Percentiles rank a stretch among this genome's conserved stretches.
These are phyloP conservation scores for Tricladium varicosporioides DNA, from an alignment of 2,329 filamentous ascomycete genomes.

Conservation along the genomic window DNA sequence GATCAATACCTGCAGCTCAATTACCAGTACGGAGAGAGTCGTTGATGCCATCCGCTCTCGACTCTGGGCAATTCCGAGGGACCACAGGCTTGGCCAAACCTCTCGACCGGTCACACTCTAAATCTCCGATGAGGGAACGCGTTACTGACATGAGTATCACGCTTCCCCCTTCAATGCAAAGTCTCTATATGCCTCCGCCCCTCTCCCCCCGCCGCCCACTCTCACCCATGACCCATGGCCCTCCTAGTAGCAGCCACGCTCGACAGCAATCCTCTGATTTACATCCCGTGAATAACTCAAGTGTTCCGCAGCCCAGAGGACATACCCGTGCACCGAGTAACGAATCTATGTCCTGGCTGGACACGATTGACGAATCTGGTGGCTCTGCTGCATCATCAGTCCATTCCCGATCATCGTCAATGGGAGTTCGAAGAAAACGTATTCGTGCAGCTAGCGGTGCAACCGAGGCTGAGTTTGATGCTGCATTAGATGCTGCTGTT, in stretches of 20 bases:
- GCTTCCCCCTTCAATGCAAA: constrained; percentile 52
- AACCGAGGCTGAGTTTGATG: constrained; percentile 89
- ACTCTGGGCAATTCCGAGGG: constrained; percentile 28
- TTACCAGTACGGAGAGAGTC: constrained; percentile 36
- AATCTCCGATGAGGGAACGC: constrained; percentile 43
- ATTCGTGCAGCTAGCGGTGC: constrained; percentile 66
- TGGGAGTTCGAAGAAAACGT: constrained; percentile 66
- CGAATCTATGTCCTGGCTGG: constrained; percentile 88
- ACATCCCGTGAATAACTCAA: constrained; percentile 36
- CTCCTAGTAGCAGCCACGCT: constrained; percentile 35
- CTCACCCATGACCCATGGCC: constrained; percentile 41
- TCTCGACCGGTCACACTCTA: constrained; percentile 53
- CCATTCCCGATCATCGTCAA: constrained; percentile 74
- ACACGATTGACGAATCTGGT: constrained; percentile 88
- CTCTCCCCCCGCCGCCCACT: constrained; percentile 62
- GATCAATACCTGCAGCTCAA: constrained; percentile 27
- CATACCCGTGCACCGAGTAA: constrained; percentile 64
- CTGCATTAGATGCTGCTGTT: constrained; percentile 89
- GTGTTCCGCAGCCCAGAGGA: constrained; percentile 34
- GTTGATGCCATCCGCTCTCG: constrained; percentile 31
- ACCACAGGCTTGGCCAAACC: constrained; percentile 34
- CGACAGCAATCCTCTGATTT: constrained; percentile 30
- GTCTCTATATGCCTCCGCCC: constrained; percentile 66
- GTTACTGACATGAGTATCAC: constrained; percentile 36
- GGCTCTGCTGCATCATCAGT: constrained; percentile 76